Evolutionary conservation across 2,329 filamentous ascomycete genomes (phyloP).

Genomic region (Cladophialophora psammophila): DNA sequence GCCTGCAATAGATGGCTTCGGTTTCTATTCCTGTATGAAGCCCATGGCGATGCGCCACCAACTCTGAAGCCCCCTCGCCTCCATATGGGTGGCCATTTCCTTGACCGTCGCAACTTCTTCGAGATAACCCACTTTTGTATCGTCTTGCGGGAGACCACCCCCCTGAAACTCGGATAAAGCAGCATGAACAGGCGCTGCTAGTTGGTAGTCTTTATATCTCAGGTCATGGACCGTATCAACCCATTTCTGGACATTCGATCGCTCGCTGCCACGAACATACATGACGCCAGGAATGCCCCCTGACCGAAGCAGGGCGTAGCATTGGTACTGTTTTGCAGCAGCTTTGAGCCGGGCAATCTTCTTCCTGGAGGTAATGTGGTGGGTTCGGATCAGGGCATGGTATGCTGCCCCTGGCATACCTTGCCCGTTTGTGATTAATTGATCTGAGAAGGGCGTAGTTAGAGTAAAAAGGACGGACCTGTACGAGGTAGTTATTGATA

Average conservation of each 20-base stretch:
- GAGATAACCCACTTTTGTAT: conserved; percentile 45
- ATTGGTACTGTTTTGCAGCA: conserved; percentile 64
- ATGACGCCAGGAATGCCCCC: conserved; percentile 77
- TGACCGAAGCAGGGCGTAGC: conserved; percentile 70
- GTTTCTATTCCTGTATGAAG: conserved; percentile 40
- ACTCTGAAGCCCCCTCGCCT: conserved; percentile 61
- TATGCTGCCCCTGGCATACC: conserved; percentile 42
- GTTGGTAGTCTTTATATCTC: conserved; percentile 76
- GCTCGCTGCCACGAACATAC: conserved; percentile 72
- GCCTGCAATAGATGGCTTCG: background rate
- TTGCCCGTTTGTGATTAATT: background rate
- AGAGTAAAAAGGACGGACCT: background rate
- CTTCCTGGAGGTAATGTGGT: conserved; percentile 82
- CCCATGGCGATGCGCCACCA: conserved; percentile 78
- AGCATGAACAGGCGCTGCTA: conserved; percentile 62
- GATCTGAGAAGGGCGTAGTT: too few species aligned
- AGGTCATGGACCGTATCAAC: conserved; percentile 68
- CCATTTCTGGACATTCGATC: conserved; percentile 66
- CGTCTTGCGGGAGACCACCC: background rate
- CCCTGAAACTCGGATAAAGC: conserved; percentile 3
- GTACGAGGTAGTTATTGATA: background rate
- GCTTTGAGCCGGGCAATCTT: conserved; percentile 72
- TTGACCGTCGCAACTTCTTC: conserved; percentile 69
- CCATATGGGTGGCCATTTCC: conserved; percentile 70
- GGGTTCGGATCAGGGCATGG: conserved; percentile 75